Percentiles rank a stretch among this genome's conserved stretches.
Evolutionary conservation across 306 rosid species (phyloP).

Genomic region (Boehmeria nivea): DNA sequence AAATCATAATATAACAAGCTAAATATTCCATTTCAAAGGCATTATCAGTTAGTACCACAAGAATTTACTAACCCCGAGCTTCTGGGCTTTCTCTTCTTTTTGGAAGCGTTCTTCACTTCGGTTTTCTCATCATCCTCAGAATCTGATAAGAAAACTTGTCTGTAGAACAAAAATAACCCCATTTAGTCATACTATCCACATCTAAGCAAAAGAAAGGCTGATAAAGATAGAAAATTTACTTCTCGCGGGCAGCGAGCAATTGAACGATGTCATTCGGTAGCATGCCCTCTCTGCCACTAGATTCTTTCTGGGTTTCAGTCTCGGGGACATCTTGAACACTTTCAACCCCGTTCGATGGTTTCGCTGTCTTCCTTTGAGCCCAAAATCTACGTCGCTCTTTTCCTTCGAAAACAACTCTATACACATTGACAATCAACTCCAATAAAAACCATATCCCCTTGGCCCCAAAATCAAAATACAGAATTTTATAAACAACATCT

Average conservation of each 20-base stretch:
- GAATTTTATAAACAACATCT: background rate
- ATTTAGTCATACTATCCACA: constrained; percentile 9
- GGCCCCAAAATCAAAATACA: no score
- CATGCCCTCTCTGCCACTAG: constrained; percentile 41
- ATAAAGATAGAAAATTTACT: constrained; percentile 34
- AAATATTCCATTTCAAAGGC: constrained; percentile 3
- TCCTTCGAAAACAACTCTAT: constrained; percentile 62
- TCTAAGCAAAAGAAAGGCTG: background rate
- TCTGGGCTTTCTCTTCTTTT: constrained; percentile 55
- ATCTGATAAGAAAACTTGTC: constrained; percentile 54
- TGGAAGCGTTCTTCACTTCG: constrained; percentile 27
- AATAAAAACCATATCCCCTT: background rate
- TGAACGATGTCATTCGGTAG: constrained; percentile 74
- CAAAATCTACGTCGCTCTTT: constrained; percentile 69
- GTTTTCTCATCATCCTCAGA: constrained; percentile 58
- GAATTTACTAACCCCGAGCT: constrained; percentile 47
- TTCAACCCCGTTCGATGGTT: constrained; percentile 31
- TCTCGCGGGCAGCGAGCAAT: constrained; percentile 75
- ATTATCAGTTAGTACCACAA: no score
- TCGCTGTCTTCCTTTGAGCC: constrained; percentile 66
- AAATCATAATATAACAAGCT: no score
- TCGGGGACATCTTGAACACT: constrained; percentile 28
- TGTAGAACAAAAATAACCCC: constrained; percentile 29
- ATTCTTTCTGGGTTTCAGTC: constrained; percentile 29
- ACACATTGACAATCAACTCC: background rate